Conservation (phyloP, 441 rosid species). For the Pelargonium australe region DNA sequence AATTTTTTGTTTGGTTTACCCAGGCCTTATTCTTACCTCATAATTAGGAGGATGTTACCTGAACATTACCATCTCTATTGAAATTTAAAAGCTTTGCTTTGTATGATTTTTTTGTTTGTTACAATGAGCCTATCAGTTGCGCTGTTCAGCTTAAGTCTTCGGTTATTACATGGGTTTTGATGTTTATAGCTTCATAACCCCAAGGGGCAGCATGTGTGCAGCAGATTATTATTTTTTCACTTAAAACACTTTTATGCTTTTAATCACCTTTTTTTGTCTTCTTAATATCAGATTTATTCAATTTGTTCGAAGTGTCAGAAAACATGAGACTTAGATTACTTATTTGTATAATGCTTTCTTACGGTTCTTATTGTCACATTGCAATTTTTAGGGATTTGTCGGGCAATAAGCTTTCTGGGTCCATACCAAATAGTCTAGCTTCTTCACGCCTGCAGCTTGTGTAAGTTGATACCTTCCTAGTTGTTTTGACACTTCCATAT, state of each 20-base stretch:
- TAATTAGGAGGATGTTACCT: not conserved
- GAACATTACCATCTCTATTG: not conserved
- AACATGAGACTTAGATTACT: not conserved
- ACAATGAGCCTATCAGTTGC: not conserved
- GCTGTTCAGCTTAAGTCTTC: not conserved
- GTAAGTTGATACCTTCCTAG: conserved; percentile 34
- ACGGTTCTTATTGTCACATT: conserved; percentile 9
- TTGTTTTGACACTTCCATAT: not conserved
- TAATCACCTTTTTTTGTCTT: too few relatives aligned
- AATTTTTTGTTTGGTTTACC: not conserved
- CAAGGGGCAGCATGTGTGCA: not conserved
- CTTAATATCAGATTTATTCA: too few relatives aligned
- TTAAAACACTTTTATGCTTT: not conserved
- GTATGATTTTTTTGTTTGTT: not conserved
- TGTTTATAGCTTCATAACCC: not conserved
- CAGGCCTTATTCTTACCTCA: not conserved
- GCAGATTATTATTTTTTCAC: not conserved
- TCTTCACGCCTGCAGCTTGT: conserved; percentile 63
- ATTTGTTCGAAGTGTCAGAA: not conserved
- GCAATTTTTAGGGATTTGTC: conserved; percentile 64
- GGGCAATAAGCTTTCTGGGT: conserved; percentile 64
- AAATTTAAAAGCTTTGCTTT: not conserved
- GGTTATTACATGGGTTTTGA: not conserved
- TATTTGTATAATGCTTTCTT: not conserved
- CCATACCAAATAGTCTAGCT: conserved; percentile 72